Evolutionary conservation across 2,329 filamentous ascomycete genomes (phyloP), one percentile per base, ranked within the genome.

Genomic region (Stagonosporopsis rhizophila): DNA sequence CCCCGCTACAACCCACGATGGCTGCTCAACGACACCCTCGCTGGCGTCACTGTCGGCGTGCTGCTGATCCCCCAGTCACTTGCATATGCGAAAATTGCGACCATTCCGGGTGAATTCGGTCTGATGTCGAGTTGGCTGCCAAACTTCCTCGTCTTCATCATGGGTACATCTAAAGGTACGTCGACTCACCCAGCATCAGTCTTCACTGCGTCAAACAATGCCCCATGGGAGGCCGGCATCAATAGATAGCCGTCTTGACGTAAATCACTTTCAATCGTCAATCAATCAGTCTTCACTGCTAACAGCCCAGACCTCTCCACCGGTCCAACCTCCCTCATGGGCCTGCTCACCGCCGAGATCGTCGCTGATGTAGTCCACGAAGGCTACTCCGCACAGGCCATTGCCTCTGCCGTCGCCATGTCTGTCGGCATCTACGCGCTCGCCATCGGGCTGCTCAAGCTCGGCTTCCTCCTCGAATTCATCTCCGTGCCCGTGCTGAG

Each of bases 141-240:
- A 89, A 46, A 97, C 91, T 4, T 97, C 90, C 15, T 98, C 72
- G 94, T 97, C 76, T 97, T 97, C 70, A 96, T 95, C n/a, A 97
- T 98, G 61, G 94, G 94, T 5, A 89, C 91, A 80, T 73, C 68
- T 1, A 62, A 65, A 45, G 72, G 72, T 71, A 56, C 14, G 62
- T 40, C 2, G 2, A 23, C n/a, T 15, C 23, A 5, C 0, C 3
- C 7, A 15, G 19, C 7, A 4, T n/a, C n/a, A n/a, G n/a, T n/a
- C n/a, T n/a, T n/a, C n/a, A n/a, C n/a, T n/a, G n/a, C n/a, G n/a
- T n/a, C n/a, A n/a, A n/a, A n/a, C n/a, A n/a, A n/a, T n/a, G n/a
- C n/a, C n/a, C n/a, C n/a, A n/a, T n/a, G n/a, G n/a, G n/a, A n/a
- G n/a, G n/a, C n/a, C n/a, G n/a, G n/a, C n/a, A n/a, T n/a, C n/a